Percentiles rank a stretch among this genome's conserved stretches.
phyloP scores from a whole-genome alignment of 2,329 filamentous ascomycete genomes.

The Colletotrichum karsti region DNA sequence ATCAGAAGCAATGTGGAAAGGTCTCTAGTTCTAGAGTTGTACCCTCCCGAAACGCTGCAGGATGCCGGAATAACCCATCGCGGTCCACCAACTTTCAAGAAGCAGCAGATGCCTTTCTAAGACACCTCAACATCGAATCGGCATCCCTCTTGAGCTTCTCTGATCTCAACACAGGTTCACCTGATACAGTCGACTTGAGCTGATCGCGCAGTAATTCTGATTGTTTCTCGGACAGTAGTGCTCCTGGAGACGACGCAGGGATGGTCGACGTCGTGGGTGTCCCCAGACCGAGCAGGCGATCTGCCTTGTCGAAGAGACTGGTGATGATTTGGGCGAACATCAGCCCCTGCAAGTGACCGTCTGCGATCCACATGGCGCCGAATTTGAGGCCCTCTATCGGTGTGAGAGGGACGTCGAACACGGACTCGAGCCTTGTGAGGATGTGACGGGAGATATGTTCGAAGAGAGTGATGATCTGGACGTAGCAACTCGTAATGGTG shows the following conservation, averaged over 20 bases:
- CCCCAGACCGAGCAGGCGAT: not conserved
- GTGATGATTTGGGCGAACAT: conserved; percentile 37
- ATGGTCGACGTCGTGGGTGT: not conserved
- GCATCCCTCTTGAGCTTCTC: not conserved
- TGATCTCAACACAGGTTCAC: not conserved
- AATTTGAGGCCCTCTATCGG: conserved; percentile 33
- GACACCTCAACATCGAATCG: not conserved
- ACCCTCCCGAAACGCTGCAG: too few species aligned
- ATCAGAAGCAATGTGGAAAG: too few species aligned
- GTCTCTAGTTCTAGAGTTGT: too few species aligned
- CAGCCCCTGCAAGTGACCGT: conserved; percentile 36
- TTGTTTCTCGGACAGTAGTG: not conserved
- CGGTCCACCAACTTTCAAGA: too few species aligned
- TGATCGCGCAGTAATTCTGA: not conserved
- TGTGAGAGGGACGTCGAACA: conserved; percentile 19
- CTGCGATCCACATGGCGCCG: conserved; percentile 34
- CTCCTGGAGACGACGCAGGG: not conserved
- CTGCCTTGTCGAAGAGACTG: not conserved
- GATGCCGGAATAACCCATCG: too few species aligned
- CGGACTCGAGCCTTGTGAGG: conserved; percentile 29
- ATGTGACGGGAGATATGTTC: conserved; percentile 33
- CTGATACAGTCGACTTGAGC: not conserved
- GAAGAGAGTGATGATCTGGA: conserved; percentile 35
- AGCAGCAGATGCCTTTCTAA: not conserved
- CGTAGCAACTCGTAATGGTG: conserved; percentile 39